phyloP scores from a whole-genome alignment of 768 basidiomycete species.

The Tricholoma matsutake region DNA sequence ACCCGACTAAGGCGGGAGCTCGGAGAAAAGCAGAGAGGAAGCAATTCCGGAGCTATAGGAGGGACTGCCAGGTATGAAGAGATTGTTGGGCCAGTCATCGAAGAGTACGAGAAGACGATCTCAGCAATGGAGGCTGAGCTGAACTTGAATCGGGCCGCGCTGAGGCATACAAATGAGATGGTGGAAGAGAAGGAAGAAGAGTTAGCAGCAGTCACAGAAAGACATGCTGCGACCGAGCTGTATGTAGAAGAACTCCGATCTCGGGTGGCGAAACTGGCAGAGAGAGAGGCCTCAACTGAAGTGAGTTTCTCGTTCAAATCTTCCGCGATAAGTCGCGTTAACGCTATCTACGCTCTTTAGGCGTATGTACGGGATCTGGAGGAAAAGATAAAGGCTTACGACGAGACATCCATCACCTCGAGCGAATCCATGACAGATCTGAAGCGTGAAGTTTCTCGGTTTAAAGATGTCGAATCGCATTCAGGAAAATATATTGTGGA shows the following conservation, averaged over 20 bases:
- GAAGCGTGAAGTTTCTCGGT: conserved; percentile 74
- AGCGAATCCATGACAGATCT: conserved; percentile 81
- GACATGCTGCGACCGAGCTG: conserved; percentile 75
- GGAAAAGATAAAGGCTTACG: conserved; percentile 81
- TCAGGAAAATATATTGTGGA: conserved; percentile 81
- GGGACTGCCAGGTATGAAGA: conserved; percentile 83
- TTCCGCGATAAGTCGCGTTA: neutral
- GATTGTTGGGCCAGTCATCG: conserved; percentile 95
- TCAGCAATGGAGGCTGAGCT: conserved; percentile 92
- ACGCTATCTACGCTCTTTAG: conserved; percentile 35
- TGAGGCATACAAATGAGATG: conserved; percentile 89
- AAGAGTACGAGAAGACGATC: conserved; percentile 98
- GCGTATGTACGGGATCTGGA: conserved; percentile 93
- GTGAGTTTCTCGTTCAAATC: conserved; percentile 37
- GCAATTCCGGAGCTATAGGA: conserved; percentile 56
- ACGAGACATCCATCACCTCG: conserved; percentile 74
- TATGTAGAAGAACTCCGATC: conserved; percentile 85
- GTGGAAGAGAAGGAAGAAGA: conserved; percentile 91
- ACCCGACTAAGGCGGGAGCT: conserved; percentile 76
- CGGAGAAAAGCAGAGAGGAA: conserved; percentile 66
- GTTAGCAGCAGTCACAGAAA: conserved; percentile 57
- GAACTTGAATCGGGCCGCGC: conserved; percentile 79
- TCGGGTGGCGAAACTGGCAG: conserved; percentile 77
- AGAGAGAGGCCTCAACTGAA: conserved; percentile 91
- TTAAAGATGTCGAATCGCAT: conserved; percentile 71